These are phyloP conservation scores for Ustilago crameri DNA, from an alignment of 1,284 basidiomycete genomes.

Conservation along the genomic window DNA sequence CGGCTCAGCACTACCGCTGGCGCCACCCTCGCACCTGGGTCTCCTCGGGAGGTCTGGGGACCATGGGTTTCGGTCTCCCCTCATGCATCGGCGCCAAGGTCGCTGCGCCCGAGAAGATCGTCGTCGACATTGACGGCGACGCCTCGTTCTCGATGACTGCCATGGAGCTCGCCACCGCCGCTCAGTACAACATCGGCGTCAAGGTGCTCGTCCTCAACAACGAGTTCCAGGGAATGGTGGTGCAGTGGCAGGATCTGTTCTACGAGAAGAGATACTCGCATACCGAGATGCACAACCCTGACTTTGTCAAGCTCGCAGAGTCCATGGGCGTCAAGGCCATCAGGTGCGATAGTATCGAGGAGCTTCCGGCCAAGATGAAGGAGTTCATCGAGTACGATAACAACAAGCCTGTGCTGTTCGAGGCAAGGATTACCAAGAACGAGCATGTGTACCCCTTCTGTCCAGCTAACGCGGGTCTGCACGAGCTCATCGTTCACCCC, in stretches of 20 bases:
- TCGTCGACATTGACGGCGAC: slow-evolving; percentile 96
- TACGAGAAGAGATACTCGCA: slow-evolving; percentile 94
- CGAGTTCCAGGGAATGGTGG: slow-evolving; percentile 82
- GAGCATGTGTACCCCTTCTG: slow-evolving; percentile 98
- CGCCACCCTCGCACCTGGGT: slow-evolving; percentile 86
- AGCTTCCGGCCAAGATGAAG: slow-evolving; percentile 94
- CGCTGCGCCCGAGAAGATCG: slow-evolving; percentile 89
- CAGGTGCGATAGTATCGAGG: slow-evolving; percentile 77
- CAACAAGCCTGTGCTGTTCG: slow-evolving; percentile 85
- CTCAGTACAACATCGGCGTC: slow-evolving; percentile 90
- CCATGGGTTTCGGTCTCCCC: slow-evolving; percentile 96
- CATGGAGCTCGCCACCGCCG: slow-evolving; percentile 95
- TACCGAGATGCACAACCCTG: slow-evolving; percentile 91
- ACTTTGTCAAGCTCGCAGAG: slow-evolving; percentile 87
- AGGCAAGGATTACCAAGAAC: slow-evolving; percentile 84
- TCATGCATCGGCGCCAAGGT: slow-evolving; percentile 96
- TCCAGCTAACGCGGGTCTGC: slow-evolving; percentile 87
- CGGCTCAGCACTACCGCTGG: slow-evolving; percentile 94
- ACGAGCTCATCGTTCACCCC: slow-evolving; percentile 74
- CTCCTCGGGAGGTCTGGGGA: slow-evolving; percentile 93
- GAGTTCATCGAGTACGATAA: slow-evolving; percentile 96
- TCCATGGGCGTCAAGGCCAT: slow-evolving; percentile 93
- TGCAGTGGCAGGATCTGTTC: slow-evolving; percentile 98
- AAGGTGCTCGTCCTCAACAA: slow-evolving; percentile 75
- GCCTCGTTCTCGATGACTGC: slow-evolving; percentile 97